Evolutionary conservation across 148 eudicot species (phyloP).

Genomic region (Amaranthus hypochondriacus): DNA sequence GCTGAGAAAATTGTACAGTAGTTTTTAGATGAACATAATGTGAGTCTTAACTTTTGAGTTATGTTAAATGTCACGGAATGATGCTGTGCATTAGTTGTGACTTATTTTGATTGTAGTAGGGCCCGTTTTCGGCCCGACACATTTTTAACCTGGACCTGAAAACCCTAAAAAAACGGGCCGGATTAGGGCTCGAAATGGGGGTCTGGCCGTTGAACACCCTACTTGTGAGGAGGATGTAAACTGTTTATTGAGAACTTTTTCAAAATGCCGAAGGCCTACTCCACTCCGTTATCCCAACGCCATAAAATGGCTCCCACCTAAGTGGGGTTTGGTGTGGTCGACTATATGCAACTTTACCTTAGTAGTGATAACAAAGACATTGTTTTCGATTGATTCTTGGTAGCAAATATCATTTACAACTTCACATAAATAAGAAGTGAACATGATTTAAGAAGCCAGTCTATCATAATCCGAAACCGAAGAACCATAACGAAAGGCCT

Average conservation of each 20-base stretch:
- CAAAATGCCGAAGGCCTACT: too few species aligned
- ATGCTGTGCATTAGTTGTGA: background rate
- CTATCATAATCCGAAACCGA: too few species aligned
- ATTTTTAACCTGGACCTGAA: background rate
- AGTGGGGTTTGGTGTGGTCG: too few species aligned
- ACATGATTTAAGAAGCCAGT: background rate
- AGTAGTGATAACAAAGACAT: too few species aligned
- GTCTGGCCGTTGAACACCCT: background rate
- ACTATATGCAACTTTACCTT: too few species aligned
- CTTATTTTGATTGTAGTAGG: background rate
- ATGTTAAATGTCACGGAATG: background rate
- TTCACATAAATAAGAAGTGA: background rate
- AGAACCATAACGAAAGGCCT: too few species aligned
- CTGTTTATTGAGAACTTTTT: too few species aligned
- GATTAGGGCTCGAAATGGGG: background rate
- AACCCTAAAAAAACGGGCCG: background rate
- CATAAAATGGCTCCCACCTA: too few species aligned
- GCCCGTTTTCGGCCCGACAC: background rate
- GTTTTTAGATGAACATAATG: background rate
- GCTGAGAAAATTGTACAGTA: background rate
- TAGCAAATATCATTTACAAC: background rate
- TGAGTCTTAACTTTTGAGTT: background rate
- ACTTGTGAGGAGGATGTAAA: too few species aligned
- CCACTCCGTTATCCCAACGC: too few species aligned
- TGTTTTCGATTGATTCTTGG: background rate